Evolutionary conservation across 331 rosid species (phyloP).

Genomic region (Dryas integrifolia): DNA sequence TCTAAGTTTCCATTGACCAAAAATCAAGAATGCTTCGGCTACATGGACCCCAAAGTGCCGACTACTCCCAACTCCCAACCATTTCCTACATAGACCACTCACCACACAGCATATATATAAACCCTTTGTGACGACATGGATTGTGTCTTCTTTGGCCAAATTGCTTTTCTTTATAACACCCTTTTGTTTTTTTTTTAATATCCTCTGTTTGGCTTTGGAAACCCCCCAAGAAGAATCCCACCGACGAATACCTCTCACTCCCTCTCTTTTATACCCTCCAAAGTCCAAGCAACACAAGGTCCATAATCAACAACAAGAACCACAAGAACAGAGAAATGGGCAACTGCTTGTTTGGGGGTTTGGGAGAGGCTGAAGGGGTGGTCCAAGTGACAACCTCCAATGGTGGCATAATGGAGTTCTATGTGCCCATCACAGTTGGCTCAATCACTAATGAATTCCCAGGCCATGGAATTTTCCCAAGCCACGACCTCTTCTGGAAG

Average conservation of each 20-base stretch:
- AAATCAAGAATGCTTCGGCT: slow-evolving; percentile 20
- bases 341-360: slow-evolving; percentile 67
- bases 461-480: slow-evolving; percentile 60
- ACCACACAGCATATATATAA: not conserved
- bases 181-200: not conserved
- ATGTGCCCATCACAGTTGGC: slow-evolving; percentile 51
- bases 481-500: slow-evolving; percentile 61
- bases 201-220: slow-evolving; percentile 11
- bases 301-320: not conserved
- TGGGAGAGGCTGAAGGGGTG: slow-evolving; percentile 43
- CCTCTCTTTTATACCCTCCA: slow-evolving; percentile 22
- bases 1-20: slow-evolving; percentile 11
- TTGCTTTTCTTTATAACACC: slow-evolving; percentile 1
- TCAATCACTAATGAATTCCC: slow-evolving; percentile 63
- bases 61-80: not conserved
- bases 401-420: slow-evolving; percentile 85
- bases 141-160: not conserved
- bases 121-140: not conserved
- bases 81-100: not conserved
- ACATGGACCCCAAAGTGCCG: slow-evolving; percentile 27
- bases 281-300: not conserved
- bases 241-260: slow-evolving; percentile 35
- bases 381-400: slow-evolving; percentile 59
- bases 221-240: slow-evolving; percentile 41
- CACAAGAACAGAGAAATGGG: slow-evolving; percentile 43